phyloP scores from a whole-genome alignment of 495 filamentous ascomycete species.

The Penicillium arizonense region DNA sequence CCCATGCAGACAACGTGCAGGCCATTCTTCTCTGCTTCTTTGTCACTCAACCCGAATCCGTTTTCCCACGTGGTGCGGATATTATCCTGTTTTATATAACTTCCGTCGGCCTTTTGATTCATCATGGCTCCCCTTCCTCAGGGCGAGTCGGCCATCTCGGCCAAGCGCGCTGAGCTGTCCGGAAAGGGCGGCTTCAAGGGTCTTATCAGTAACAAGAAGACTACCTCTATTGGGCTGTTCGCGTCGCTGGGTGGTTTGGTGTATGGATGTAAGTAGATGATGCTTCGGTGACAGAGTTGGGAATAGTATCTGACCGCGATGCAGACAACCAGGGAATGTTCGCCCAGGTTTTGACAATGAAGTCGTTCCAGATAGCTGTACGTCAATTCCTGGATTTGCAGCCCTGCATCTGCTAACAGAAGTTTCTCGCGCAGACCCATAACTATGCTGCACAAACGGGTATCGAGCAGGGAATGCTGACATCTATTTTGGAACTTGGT shows the following conservation, averaged over 20 bases:
- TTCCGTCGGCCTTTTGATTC: not conserved
- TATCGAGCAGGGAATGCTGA: slow-evolving; percentile 60
- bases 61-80: not conserved
- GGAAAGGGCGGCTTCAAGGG: slow-evolving; percentile 28
- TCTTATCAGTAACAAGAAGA: slow-evolving; percentile 33
- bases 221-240: slow-evolving; percentile 32
- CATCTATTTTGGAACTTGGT: slow-evolving; percentile 78
- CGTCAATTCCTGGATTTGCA: not conserved
- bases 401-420: not conserved
- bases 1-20: not conserved
- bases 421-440: slow-evolving; percentile 15
- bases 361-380: slow-evolving; percentile 28
- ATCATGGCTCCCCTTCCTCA: slow-evolving; percentile 16
- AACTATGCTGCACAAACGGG: slow-evolving; percentile 45
- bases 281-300: not conserved
- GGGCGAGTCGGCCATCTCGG: slow-evolving; percentile 28
- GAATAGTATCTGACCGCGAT: not conserved
- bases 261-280: slow-evolving; percentile 31
- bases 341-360: slow-evolving; percentile 36
- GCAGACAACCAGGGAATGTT: slow-evolving; percentile 42
- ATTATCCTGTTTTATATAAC: not conserved
- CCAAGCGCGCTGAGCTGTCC: slow-evolving; percentile 36
- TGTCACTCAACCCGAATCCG: not conserved
- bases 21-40: not conserved
- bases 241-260: slow-evolving; percentile 38